A percentile compares a stretch with the other conserved stretches of the same genome.
Evolutionary conservation across 768 basidiomycete genomes (phyloP).

Genomic region (Tylopilus subfusipes): DNA sequence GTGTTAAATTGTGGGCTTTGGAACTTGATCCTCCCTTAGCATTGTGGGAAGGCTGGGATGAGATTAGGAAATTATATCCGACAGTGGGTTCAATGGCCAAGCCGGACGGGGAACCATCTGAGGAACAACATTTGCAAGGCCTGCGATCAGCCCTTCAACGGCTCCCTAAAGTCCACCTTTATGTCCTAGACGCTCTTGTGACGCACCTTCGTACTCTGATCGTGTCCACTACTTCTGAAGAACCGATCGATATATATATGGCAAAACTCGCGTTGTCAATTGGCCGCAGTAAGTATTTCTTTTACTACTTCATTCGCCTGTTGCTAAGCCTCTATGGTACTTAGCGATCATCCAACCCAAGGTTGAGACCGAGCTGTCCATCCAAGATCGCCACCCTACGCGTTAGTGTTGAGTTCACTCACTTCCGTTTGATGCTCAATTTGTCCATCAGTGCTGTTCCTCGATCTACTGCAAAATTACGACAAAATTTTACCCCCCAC

Average conservation of each 20-base stretch:
- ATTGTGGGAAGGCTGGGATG: conserved; percentile 90
- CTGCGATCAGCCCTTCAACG: conserved; percentile 60
- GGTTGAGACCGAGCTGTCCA: conserved; percentile 75
- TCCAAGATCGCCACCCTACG: conserved; percentile 87
- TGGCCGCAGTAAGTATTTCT: conserved; percentile 65
- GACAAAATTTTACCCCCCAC: conserved; percentile 72
- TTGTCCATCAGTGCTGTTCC: conserved; percentile 60
- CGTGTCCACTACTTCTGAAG: conserved; percentile 62
- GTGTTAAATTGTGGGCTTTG: conserved; percentile 86
- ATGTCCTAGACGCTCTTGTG: conserved; percentile 74
- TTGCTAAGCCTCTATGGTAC: conserved; percentile 1
- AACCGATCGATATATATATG: conserved; percentile 74
- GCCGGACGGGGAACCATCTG: conserved; percentile 48
- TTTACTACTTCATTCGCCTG: background rate
- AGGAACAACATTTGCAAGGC: conserved; percentile 61
- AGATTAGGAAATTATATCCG: conserved; percentile 84
- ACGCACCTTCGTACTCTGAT: conserved; percentile 74
- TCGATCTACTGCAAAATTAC: conserved; percentile 80
- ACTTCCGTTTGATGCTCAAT: background rate
- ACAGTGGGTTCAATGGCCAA: conserved; percentile 57
- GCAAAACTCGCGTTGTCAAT: conserved; percentile 86
- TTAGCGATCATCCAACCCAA: conserved; percentile 80
- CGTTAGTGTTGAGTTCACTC: conserved; percentile 40
- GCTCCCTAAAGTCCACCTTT: conserved; percentile 75
- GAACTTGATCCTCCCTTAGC: conserved; percentile 87